phyloP scores from a whole-genome alignment of 2,329 filamentous ascomycete genomes.

The Basipetospora chlamydospora region DNA sequence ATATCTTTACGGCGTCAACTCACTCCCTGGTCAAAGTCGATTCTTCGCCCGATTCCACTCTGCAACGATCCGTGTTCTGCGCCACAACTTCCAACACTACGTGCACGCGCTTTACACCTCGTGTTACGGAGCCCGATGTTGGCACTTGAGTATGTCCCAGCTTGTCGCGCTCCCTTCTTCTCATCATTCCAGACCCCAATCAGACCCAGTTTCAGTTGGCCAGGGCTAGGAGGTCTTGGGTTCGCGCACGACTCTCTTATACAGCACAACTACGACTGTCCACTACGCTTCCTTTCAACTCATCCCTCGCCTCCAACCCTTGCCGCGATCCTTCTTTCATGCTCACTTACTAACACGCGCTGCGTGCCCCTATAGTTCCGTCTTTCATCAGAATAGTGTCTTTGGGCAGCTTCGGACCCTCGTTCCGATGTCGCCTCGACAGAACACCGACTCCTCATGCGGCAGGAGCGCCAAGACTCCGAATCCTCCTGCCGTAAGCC shows the following conservation, averaged over 20 bases:
- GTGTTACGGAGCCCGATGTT: conserved; percentile 11
- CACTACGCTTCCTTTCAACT: neutral
- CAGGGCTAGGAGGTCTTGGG: neutral
- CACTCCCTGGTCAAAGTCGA: too few relatives aligned
- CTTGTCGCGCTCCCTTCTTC: neutral
- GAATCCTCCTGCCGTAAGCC: too few relatives aligned
- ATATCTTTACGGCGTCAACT: too few relatives aligned
- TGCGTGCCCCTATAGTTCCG: conserved; percentile 4
- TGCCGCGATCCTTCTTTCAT: neutral
- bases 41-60: too few relatives aligned
- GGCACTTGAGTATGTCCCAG: conserved; percentile 13
- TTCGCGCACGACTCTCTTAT: too few relatives aligned
- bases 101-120: too few relatives aligned
- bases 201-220: neutral
- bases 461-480: too few relatives aligned
- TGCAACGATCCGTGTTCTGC: too few relatives aligned
- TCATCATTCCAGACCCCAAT: neutral
- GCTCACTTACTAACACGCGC: neutral
- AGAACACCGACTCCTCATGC: too few relatives aligned
- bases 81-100: too few relatives aligned
- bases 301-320: neutral
- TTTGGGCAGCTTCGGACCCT: conserved; percentile 16
- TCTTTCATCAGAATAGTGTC: conserved; percentile 15
- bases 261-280: too few relatives aligned
- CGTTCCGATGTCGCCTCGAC: conserved; percentile 13